A percentile compares a stretch with the other conserved stretches of the same genome.
Evolutionary conservation across 176 grass and related monocot genomes (phyloP).

Genomic region (Tillandsia leiboldiana): DNA sequence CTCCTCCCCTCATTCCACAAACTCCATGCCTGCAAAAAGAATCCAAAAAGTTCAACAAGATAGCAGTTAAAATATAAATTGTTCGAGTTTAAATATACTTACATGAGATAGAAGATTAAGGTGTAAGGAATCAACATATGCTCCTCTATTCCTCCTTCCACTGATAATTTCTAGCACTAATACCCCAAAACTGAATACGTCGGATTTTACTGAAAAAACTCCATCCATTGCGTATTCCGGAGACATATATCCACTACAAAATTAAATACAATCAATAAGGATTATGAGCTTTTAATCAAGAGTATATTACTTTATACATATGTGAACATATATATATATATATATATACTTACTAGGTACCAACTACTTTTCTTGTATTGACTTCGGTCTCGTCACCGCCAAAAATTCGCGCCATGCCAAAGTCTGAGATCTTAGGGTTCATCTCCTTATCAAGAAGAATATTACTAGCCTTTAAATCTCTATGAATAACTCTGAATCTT

Average conservation of each 20-base stretch:
- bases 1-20: constrained; percentile 51
- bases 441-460: constrained; percentile 66
- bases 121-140: constrained; percentile 27
- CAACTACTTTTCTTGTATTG: constrained; percentile 56
- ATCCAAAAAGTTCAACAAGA: background rate
- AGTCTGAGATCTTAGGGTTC: constrained; percentile 73
- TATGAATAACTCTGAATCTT: constrained; percentile 67
- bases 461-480: constrained; percentile 71
- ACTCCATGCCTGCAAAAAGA: constrained; percentile 39
- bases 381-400: constrained; percentile 54
- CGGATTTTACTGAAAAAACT: constrained; percentile 52
- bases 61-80: background rate
- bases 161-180: constrained; percentile 58
- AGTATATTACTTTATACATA: background rate
- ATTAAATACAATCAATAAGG: background rate
- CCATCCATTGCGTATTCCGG: constrained; percentile 68
- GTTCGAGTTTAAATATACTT: constrained; percentile 21
- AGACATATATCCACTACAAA: constrained; percentile 59
- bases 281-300: background rate
- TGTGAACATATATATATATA: background rate
- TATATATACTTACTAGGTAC: constrained; percentile 65
- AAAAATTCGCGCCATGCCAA: constrained; percentile 78
- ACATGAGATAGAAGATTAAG: constrained; percentile 57
- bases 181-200: constrained; percentile 61
- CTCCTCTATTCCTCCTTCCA: constrained; percentile 53